phyloP scores from a whole-genome alignment of 2,329 filamentous ascomycete species.

The Colletotrichum theobromicola region DNA sequence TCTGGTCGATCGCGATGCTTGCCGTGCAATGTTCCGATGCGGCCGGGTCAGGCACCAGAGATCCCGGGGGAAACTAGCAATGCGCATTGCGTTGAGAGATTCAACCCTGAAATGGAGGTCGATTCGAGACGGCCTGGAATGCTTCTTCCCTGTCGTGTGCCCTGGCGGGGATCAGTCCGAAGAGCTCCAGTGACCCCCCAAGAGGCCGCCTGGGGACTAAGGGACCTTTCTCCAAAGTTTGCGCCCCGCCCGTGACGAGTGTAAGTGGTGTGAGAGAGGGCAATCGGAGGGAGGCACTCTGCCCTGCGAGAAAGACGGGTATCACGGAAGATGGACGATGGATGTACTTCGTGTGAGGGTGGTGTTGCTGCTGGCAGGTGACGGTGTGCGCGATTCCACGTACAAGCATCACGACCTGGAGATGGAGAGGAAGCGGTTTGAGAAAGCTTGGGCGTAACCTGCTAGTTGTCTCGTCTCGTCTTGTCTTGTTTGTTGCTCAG shows the following conservation, averaged over 20 bases:
- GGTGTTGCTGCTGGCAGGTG: neutral
- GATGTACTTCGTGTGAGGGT: neutral
- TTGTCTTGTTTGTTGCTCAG: neutral
- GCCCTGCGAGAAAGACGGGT: neutral
- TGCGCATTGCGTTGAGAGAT: constrained; percentile 13
- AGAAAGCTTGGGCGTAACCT: neutral
- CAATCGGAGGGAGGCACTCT: neutral
- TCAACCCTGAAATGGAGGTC: constrained; percentile 15
- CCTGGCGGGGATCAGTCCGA: constrained; percentile 10
- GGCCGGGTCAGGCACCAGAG: constrained; percentile 3
- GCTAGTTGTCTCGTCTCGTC: neutral
- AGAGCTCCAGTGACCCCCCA: neutral
- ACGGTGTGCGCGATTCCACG: neutral
- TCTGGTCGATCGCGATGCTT: neutral
- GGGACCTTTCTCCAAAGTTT: constrained; percentile 3
- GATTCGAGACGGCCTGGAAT: constrained; percentile 18
- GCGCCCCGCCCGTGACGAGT: constrained; percentile 10
- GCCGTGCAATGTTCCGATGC: neutral
- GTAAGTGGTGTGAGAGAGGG: constrained; percentile 11
- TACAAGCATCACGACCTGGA: neutral
- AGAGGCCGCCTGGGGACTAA: neutral
- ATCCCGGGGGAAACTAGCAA: constrained; percentile 10
- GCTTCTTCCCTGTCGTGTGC: constrained; percentile 15
- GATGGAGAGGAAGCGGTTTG: neutral
- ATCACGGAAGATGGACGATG: neutral